phyloP scores from a whole-genome alignment of 768 basidiomycete species.

The Trametes cinnabarina region DNA sequence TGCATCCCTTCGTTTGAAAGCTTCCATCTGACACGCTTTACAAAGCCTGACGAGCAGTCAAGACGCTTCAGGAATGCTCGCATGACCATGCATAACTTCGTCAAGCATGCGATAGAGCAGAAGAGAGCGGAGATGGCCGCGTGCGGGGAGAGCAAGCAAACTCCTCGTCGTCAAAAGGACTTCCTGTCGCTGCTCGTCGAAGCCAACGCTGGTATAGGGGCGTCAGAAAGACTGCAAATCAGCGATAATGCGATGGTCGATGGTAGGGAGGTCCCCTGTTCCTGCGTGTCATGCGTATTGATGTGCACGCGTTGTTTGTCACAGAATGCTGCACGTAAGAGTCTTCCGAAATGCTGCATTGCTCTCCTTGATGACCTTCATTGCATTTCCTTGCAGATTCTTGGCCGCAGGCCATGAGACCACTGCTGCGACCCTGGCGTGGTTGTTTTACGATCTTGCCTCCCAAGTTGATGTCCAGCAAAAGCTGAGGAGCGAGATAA shows the following conservation, averaged over 20 bases:
- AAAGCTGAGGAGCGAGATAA: slow-evolving; percentile 38
- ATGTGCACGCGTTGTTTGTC: not conserved
- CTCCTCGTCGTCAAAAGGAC: slow-evolving; percentile 25
- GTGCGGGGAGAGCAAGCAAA: slow-evolving; percentile 31
- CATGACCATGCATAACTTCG: slow-evolving; percentile 24
- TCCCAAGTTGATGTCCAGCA: slow-evolving; percentile 35
- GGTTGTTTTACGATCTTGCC: slow-evolving; percentile 36
- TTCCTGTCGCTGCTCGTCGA: slow-evolving; percentile 28
- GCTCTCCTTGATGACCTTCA: too few relatives aligned
- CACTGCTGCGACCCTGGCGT: slow-evolving; percentile 27
- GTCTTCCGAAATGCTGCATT: not conserved
- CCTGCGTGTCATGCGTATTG: not conserved
- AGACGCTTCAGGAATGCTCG: slow-evolving; percentile 13
- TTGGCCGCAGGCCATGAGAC: slow-evolving; percentile 33
- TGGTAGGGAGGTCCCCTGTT: slow-evolving; percentile 22
- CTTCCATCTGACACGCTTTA: too few relatives aligned
- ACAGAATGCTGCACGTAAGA: slow-evolving; percentile 3
- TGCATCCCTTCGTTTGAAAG: not conserved
- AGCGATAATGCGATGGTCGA: slow-evolving; percentile 35
- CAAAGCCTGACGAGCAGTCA: slow-evolving; percentile 7
- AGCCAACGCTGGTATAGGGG: slow-evolving; percentile 28
- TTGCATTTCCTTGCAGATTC: slow-evolving; percentile 14
- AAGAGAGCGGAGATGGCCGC: slow-evolving; percentile 32
- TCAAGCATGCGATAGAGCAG: slow-evolving; percentile 25
- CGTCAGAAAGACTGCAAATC: slow-evolving; percentile 27